phyloP scores from a whole-genome alignment of 129 eudicot species.

The Dittrichia graveolens region DNA sequence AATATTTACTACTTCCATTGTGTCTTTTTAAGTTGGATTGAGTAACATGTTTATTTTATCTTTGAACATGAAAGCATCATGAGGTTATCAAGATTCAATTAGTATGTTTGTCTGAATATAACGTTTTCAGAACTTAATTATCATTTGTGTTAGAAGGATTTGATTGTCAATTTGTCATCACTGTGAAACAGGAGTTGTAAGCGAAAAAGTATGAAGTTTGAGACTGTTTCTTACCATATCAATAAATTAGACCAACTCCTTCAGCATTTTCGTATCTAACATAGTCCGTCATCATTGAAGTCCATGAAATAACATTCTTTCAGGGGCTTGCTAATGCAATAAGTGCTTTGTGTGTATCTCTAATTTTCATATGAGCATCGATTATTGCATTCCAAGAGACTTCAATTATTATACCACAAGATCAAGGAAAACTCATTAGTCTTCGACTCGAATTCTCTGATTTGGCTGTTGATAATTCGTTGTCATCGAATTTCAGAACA shows the following conservation, averaged over 20 bases:
- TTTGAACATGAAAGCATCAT: too few relatives aligned
- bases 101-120: too few relatives aligned
- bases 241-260: conserved; percentile 50
- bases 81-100: too few relatives aligned
- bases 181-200: too few relatives aligned
- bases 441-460: neutral
- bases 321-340: conserved; percentile 50
- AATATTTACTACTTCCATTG: too few relatives aligned
- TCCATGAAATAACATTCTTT: conserved; percentile 75
- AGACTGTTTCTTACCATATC: conserved; percentile 42
- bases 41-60: too few relatives aligned
- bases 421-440: conserved; percentile 35
- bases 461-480: neutral
- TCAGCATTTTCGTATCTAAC: conserved; percentile 57
- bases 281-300: conserved; percentile 71
- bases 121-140: too few relatives aligned
- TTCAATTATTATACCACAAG: conserved; percentile 7
- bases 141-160: too few relatives aligned
- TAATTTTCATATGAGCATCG: conserved; percentile 82
- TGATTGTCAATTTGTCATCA: too few relatives aligned
- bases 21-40: too few relatives aligned
- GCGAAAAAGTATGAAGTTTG: conserved; percentile 55
- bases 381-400: conserved; percentile 76
- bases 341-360: conserved; percentile 53
- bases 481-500: neutral